Evolutionary conservation across 148 eudicot species (phyloP).

Genomic region (Fallopia convolvulus): DNA sequence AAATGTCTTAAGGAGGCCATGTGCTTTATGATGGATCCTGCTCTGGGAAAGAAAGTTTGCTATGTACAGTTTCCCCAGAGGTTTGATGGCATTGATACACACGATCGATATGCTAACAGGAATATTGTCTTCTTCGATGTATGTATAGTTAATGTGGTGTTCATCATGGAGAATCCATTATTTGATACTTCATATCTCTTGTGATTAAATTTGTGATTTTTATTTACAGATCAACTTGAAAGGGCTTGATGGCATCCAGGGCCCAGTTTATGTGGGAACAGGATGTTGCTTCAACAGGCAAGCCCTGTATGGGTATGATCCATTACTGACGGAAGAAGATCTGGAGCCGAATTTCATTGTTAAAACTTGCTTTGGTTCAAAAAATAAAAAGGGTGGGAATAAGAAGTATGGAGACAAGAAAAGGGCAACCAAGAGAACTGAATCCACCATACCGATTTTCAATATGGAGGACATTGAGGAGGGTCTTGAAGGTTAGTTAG

Average conservation of each 20-base stretch:
- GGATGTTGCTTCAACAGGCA: slow-evolving; percentile 98
- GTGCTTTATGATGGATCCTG: slow-evolving; percentile 99
- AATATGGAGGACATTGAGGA: slow-evolving; percentile 91
- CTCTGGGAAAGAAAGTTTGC: slow-evolving; percentile 73
- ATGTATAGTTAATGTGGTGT: slow-evolving; percentile 21
- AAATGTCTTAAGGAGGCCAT: slow-evolving; percentile 96
- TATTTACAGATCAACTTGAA: slow-evolving; percentile 83
- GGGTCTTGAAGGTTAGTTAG: slow-evolving; percentile 84
- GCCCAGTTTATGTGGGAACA: slow-evolving; percentile 97
- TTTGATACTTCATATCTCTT: not conserved
- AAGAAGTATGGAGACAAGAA: slow-evolving; percentile 78
- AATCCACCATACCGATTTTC: slow-evolving; percentile 90
- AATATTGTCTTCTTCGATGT: slow-evolving; percentile 97
- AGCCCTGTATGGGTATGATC: slow-evolving; percentile 96
- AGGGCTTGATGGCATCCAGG: slow-evolving; percentile 93
- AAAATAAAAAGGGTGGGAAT: slow-evolving; percentile 59
- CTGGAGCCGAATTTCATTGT: slow-evolving; percentile 81
- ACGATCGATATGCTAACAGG: slow-evolving; percentile 98
- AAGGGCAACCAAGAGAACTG: slow-evolving; percentile 67
- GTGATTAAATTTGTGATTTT: not conserved
- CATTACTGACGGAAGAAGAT: slow-evolving; percentile 83
- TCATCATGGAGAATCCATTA: not conserved
- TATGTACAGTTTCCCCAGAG: slow-evolving; percentile 97
- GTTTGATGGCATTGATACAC: slow-evolving; percentile 93
- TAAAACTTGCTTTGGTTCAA: slow-evolving; percentile 77